Evolutionary conservation across 169 alveolate genomes (phyloP).

Genomic region (Plasmodium yoelii): DNA sequence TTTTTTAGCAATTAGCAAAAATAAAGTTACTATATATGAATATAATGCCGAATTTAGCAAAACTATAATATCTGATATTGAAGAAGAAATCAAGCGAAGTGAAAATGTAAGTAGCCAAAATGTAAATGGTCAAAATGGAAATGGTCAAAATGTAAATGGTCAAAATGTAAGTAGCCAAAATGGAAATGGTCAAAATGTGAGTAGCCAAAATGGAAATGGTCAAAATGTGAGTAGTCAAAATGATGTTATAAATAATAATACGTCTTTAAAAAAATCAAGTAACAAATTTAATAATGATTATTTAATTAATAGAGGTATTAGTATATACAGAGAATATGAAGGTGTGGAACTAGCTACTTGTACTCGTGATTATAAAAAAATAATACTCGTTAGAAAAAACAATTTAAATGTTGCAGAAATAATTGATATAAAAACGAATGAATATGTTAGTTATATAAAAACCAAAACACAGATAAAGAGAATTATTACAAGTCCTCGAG

Average conservation of each 20-base stretch:
- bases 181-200: neutral
- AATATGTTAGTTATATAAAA: conserved; percentile 15
- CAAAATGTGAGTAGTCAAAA: neutral
- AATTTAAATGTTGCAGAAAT: conserved; percentile 50
- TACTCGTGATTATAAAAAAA: conserved; percentile 59
- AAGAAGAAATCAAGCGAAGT: conserved; percentile 25
- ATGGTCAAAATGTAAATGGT: neutral
- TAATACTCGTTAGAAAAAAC: conserved; percentile 39
- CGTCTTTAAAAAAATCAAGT: conserved; percentile 10
- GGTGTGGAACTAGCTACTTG: conserved; percentile 66
- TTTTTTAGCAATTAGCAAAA: conserved; percentile 55
- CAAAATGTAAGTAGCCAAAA: neutral
- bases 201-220: neutral
- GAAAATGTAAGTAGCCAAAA: conserved; percentile 8
- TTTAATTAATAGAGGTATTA: conserved; percentile 47
- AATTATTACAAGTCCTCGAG: conserved; percentile 44
- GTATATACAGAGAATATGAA: conserved; percentile 33
- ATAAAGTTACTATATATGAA: conserved; percentile 54
- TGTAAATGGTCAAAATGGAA: no score
- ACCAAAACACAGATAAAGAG: conserved; percentile 66
- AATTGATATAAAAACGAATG: conserved; percentile 26
- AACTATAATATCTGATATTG: conserved; percentile 41
- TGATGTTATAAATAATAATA: neutral
- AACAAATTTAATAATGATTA: conserved; percentile 53
- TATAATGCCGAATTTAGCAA: conserved; percentile 36